A percentile compares a stretch with the other conserved stretches of the same genome.
Evolutionary conservation across 225 moss, liverwort and hornwort species (phyloP).

Genomic region (Neckera pumila): DNA sequence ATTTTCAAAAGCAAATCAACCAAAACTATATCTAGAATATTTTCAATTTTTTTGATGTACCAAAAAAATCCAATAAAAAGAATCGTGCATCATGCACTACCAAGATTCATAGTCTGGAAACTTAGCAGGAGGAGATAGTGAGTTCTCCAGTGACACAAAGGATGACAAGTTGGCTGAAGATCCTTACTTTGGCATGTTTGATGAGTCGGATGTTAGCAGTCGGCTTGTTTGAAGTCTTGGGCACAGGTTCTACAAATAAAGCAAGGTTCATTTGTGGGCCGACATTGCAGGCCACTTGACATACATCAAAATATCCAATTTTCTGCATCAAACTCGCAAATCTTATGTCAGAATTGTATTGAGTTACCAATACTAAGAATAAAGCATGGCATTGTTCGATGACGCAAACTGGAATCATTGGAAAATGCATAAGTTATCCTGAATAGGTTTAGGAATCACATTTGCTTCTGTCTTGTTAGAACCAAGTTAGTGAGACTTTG

Average conservation of each 20-base stretch:
- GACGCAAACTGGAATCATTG: not conserved
- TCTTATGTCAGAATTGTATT: not conserved
- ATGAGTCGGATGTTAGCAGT: not conserved
- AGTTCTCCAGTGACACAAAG: not conserved
- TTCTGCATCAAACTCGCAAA: not conserved
- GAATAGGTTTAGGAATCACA: not conserved
- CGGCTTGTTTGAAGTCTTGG: not conserved
- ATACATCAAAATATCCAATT: conserved; percentile 2
- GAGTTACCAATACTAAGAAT: not conserved
- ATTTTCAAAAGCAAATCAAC: no score
- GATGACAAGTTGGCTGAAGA: conserved; percentile 4
- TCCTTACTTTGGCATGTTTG: conserved; percentile 22
- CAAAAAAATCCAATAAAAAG: no score
- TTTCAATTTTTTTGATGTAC: no score
- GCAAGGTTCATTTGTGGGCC: conserved; percentile 1
- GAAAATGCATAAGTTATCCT: not conserved
- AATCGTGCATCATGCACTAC: no score
- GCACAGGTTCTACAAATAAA: not conserved
- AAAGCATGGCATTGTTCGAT: not conserved
- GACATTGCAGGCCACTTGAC: conserved; percentile 26
- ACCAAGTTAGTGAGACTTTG: not conserved
- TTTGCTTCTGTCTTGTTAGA: not conserved
- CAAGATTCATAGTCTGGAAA: not conserved
- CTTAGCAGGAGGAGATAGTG: not conserved
- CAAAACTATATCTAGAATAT: no score